These are phyloP conservation scores for Diddensiella santjacobensis DNA, from an alignment of 805 yeast genomes.

Conservation along the genomic window DNA sequence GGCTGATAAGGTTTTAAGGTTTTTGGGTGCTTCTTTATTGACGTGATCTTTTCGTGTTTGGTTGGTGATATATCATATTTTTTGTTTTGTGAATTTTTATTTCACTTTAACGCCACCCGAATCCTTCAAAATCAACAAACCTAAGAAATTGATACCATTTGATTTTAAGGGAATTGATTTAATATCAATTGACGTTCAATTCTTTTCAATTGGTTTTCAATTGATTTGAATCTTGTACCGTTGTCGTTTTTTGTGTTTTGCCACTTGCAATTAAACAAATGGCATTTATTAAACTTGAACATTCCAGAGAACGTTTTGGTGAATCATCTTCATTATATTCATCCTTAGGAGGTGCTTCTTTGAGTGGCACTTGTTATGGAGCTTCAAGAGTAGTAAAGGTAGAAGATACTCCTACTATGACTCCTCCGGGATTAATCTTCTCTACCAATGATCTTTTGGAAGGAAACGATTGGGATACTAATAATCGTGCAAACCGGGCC, in stretches of 20 bases:
- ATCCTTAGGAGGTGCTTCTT: background rate
- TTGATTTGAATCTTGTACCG: background rate
- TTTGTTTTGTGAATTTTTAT: no score
- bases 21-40: no score
- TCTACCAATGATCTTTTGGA: conserved; percentile 1
- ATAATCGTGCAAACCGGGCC: background rate
- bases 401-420: conserved; percentile 5
- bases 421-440: conserved; percentile 2
- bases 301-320: background rate
- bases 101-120: no score
- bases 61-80: no score
- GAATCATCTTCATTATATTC: background rate
- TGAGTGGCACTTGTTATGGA: background rate
- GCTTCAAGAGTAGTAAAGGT: background rate
- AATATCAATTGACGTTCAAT: background rate
- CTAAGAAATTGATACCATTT: no score
- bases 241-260: background rate
- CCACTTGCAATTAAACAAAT: background rate
- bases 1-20: no score
- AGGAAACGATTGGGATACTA: background rate
- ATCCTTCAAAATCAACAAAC: no score
- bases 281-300: conserved; percentile 1
- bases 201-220: background rate
- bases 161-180: no score
- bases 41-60: no score